Percentiles rank a stretch among this genome's conserved stretches.
Evolutionary conservation across 2,329 filamentous ascomycete species (phyloP).

Genomic region (Aschersonia sp.): DNA sequence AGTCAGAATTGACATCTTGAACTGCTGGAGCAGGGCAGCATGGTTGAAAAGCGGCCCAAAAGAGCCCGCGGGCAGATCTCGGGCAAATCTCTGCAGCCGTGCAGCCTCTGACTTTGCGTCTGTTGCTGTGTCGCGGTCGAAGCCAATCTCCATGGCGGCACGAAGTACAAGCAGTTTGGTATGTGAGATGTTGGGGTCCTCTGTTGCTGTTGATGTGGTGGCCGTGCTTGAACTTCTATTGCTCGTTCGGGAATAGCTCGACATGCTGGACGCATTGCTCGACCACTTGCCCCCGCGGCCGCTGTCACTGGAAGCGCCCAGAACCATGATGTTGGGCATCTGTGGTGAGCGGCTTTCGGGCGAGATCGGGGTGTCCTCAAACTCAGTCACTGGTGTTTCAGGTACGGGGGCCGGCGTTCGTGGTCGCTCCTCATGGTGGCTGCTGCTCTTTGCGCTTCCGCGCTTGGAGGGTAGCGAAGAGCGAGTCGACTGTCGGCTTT

Average conservation of each 20-base stretch:
- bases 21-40: slow-evolving; percentile 56
- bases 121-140: slow-evolving; percentile 41
- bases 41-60: slow-evolving; percentile 66
- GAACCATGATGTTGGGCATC: slow-evolving; percentile 75
- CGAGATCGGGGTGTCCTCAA: slow-evolving; percentile 78
- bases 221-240: slow-evolving; percentile 54
- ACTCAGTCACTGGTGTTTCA: slow-evolving; percentile 89
- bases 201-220: slow-evolving; percentile 50
- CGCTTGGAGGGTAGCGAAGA: slow-evolving; percentile 35
- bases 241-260: slow-evolving; percentile 61
- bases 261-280: slow-evolving; percentile 64
- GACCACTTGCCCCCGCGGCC: slow-evolving; percentile 62
- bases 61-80: slow-evolving; percentile 57
- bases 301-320: slow-evolving; percentile 51
- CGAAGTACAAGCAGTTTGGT: slow-evolving; percentile 70
- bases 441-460: slow-evolving; percentile 33
- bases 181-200: slow-evolving; percentile 64
- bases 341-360: slow-evolving; percentile 62
- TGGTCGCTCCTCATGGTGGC: slow-evolving; percentile 29
- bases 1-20: slow-evolving; percentile 63
- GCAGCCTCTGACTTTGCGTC: slow-evolving; percentile 29
- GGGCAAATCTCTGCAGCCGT: slow-evolving; percentile 60
- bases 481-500: slow-evolving; percentile 35
- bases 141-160: slow-evolving; percentile 75
- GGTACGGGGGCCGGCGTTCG: slow-evolving; percentile 39